phyloP scores from a whole-genome alignment of 306 rosid genomes.

The Alnus glutinosa region DNA sequence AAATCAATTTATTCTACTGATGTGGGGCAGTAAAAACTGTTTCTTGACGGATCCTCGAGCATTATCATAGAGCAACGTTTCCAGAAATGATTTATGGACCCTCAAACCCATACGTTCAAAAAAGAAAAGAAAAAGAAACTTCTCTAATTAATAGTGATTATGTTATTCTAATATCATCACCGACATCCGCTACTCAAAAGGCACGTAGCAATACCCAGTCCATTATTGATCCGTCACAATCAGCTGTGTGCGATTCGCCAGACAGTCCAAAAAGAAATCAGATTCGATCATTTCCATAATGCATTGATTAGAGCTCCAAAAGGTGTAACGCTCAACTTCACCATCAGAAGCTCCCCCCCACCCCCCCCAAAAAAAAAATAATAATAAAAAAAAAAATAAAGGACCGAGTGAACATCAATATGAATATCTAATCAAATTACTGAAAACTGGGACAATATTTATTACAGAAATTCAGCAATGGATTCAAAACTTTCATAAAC shows the following conservation, averaged over 20 bases:
- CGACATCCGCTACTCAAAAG: not conserved
- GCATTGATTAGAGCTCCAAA: not conserved
- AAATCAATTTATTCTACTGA: not conserved
- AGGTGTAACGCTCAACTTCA: not conserved
- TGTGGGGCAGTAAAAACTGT: not conserved
- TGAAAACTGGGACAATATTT: not conserved
- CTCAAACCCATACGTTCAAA: not conserved
- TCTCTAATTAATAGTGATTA: not conserved
- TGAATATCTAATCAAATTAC: not conserved
- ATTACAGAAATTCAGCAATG: not conserved
- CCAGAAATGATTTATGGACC: not conserved
- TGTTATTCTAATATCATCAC: not conserved
- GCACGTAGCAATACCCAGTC: not conserved
- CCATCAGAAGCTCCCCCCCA: not conserved
- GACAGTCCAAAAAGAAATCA: not conserved
- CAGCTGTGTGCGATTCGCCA: not conserved
- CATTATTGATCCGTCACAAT: not conserved
- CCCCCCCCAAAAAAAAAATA: no score
- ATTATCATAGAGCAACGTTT: not conserved
- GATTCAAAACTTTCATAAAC: not conserved
- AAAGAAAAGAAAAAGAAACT: no score
- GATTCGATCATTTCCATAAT: not conserved
- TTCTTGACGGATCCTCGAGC: not conserved
- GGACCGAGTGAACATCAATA: not conserved
- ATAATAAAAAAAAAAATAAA: not conserved